A percentile compares a stretch with the other conserved stretches of the same genome.
These are phyloP conservation scores for Cladosporium austrohemisphaericum DNA, from an alignment of 2,329 filamentous ascomycete species.

Conservation along the genomic window DNA sequence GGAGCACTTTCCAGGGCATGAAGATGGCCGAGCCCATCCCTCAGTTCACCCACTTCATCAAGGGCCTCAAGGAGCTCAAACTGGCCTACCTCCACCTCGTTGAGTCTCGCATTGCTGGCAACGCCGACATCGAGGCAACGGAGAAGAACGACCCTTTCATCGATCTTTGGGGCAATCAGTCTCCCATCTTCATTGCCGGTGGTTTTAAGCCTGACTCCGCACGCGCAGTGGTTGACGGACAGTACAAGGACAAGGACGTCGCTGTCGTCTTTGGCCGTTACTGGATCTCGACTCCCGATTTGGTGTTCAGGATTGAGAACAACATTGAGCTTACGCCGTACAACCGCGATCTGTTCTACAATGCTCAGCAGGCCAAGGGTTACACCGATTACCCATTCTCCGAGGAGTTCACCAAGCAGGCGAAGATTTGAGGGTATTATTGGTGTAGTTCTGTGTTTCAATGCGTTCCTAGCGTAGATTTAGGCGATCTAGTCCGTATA, in stretches of 20 bases:
- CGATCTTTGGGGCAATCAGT: slow-evolving; percentile 38
- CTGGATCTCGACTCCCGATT: slow-evolving; percentile 50
- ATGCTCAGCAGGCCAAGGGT: slow-evolving; percentile 34
- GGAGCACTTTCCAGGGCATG: slow-evolving; percentile 61
- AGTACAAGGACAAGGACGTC: slow-evolving; percentile 41
- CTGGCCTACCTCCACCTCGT: slow-evolving; percentile 62
- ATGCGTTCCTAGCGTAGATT: too few species aligned
- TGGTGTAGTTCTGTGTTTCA: too few species aligned
- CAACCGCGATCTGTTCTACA: slow-evolving; percentile 45
- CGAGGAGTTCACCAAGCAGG: slow-evolving; percentile 17
- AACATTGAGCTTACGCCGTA: slow-evolving; percentile 42
- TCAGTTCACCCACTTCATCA: slow-evolving; percentile 59
- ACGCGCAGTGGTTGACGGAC: slow-evolving; percentile 28
- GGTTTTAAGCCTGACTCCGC: slow-evolving; percentile 40
- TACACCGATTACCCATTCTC: slow-evolving; percentile 41
- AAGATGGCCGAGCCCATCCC: slow-evolving; percentile 52
- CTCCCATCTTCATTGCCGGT: slow-evolving; percentile 49
- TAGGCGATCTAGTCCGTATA: too few species aligned
- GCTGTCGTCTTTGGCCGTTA: slow-evolving; percentile 47
- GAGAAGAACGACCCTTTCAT: slow-evolving; percentile 45
- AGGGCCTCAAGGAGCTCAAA: slow-evolving; percentile 48
- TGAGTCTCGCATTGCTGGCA: slow-evolving; percentile 53
- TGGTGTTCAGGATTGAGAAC: slow-evolving; percentile 43
- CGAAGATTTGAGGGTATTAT: background rate
- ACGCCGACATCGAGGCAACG: slow-evolving; percentile 38